phyloP scores from a whole-genome alignment of 2,329 filamentous ascomycete species.

The Colletotrichum noveboracense region DNA sequence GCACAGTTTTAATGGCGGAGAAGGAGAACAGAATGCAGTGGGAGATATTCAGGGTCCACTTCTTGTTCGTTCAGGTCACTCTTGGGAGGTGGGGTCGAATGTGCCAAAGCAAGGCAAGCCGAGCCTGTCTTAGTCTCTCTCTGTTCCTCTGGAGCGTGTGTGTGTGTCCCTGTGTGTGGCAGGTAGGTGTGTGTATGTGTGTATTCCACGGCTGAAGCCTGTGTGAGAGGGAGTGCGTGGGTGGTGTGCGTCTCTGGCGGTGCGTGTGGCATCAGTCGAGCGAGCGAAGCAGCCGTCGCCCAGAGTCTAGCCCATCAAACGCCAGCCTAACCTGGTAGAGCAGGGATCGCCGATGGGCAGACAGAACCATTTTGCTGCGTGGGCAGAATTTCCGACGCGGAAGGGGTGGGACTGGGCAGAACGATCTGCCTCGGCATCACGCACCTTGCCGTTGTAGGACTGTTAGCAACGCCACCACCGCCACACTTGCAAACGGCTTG shows the following conservation, averaged over 20 bases:
- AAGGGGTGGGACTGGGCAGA: constrained; percentile 17
- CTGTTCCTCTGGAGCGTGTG: neutral
- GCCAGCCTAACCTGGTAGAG: constrained; percentile 10
- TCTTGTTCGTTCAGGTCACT: neutral
- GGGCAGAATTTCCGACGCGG: constrained; percentile 16
- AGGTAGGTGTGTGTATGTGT: neutral
- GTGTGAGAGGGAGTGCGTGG: neutral
- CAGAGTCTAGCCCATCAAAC: constrained; percentile 17
- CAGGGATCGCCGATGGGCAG: constrained; percentile 11
- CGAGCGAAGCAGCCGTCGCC: neutral
- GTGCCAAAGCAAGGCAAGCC: constrained; percentile 12
- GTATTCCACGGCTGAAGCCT: neutral
- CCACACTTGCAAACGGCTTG: constrained; percentile 7
- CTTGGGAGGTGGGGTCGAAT: constrained; percentile 14
- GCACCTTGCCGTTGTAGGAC: neutral
- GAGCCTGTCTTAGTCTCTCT: constrained; percentile 10
- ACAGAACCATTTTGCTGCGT: constrained; percentile 17
- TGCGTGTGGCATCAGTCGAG: neutral
- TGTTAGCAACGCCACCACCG: neutral
- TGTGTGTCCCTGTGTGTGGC: neutral
- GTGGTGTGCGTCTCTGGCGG: neutral
- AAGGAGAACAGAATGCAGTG: constrained; percentile 3
- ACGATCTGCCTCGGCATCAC: constrained; percentile 12
- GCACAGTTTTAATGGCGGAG: constrained; percentile 21
- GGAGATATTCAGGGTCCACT: constrained; percentile 22